Conservation (phyloP, 805 yeast genomes). For the Yarrowia alimentaria region DNA sequence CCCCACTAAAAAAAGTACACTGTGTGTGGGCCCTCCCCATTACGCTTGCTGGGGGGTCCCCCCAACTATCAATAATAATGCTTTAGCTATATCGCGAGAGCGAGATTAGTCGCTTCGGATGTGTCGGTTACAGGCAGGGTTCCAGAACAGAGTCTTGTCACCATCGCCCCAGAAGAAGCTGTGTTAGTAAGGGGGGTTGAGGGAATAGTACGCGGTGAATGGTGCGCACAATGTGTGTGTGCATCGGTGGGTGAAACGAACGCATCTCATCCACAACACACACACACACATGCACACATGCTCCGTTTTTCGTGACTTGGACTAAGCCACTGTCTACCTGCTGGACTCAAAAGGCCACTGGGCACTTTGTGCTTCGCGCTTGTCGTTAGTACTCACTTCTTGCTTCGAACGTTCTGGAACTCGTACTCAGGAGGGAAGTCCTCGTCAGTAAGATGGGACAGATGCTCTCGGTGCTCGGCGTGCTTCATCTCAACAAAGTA, state of each 20-base stretch:
- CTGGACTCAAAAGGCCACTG: no score
- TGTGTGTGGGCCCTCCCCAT: no score
- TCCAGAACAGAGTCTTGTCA: constrained; percentile 97
- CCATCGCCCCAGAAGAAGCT: constrained; percentile 98
- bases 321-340: no score
- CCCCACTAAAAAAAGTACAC: no score
- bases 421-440: constrained; percentile 92
- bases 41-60: no score
- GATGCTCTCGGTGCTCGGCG: constrained; percentile 72
- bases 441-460: constrained; percentile 63
- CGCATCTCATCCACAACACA: not conserved
- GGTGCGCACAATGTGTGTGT: no score
- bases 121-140: constrained; percentile 85
- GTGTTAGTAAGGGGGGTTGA: constrained; percentile 22
- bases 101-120: constrained; percentile 19
- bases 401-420: constrained; percentile 84
- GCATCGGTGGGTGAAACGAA: no score
- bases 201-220: not conserved
- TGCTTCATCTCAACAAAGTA: constrained; percentile 81
- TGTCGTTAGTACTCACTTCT: constrained; percentile 42
- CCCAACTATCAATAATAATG: no score
- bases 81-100: constrained; percentile 21
- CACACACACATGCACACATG: not conserved
- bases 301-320: no score
- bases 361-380: no score